phyloP scores from a whole-genome alignment of 192 early-diverging fungal species.

The Coemansia sp. region DNA sequence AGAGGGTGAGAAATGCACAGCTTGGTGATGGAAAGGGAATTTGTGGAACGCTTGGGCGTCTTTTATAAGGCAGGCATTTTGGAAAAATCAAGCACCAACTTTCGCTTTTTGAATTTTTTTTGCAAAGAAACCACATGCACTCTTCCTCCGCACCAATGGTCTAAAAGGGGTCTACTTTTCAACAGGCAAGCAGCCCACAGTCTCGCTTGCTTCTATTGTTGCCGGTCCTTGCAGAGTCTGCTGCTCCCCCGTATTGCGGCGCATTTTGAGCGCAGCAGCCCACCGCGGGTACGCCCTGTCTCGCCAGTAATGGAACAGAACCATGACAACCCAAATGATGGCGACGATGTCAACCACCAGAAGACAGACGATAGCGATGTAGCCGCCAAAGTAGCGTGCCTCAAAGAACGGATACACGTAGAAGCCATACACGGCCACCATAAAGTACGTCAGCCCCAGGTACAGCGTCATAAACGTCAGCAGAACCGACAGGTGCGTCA shows the following conservation, averaged over 20 bases:
- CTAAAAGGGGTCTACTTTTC: too few relatives aligned
- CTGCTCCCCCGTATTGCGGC: background rate
- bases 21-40: too few relatives aligned
- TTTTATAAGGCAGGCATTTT: too few relatives aligned
- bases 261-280: background rate
- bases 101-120: too few relatives aligned
- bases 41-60: too few relatives aligned
- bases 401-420: constrained; percentile 55
- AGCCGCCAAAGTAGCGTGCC: constrained; percentile 33
- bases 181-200: too few relatives aligned
- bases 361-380: constrained; percentile 34
- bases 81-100: too few relatives aligned
- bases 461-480: constrained; percentile 27
- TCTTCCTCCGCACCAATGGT: too few relatives aligned
- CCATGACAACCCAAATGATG: constrained; percentile 37
- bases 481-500: constrained; percentile 18
- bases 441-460: constrained; percentile 43
- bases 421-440: constrained; percentile 46
- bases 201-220: too few relatives aligned
- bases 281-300: constrained; percentile 25
- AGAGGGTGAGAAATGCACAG: too few relatives aligned
- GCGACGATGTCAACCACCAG: constrained; percentile 25
- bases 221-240: too few relatives aligned
- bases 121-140: too few relatives aligned
- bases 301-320: constrained; percentile 38